Evolutionary conservation across 148 eudicot species (phyloP).

Genomic region (Vaccinium darrowii): DNA sequence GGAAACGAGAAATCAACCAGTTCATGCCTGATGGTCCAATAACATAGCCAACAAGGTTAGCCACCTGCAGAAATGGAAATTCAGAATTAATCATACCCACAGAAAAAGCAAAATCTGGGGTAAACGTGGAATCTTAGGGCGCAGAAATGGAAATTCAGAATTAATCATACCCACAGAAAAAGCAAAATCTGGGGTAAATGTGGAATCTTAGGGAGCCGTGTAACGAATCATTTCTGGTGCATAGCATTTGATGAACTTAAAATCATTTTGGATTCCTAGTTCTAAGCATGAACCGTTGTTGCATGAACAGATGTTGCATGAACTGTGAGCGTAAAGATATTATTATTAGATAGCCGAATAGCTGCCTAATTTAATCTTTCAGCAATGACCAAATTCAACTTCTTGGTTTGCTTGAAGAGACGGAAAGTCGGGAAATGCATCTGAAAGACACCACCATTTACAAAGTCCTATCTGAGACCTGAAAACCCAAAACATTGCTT

Average conservation of each 20-base stretch:
- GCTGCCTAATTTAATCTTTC: neutral
- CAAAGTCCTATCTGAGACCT: too few relatives aligned
- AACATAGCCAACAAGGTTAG: conserved; percentile 94
- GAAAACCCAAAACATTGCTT: neutral
- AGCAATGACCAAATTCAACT: neutral
- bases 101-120: neutral
- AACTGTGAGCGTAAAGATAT: neutral
- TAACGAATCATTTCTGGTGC: neutral
- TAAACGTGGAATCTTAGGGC: neutral
- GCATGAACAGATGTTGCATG: neutral
- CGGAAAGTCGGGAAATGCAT: neutral
- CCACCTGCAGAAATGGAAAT: conserved; percentile 52
- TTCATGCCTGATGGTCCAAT: conserved; percentile 92
- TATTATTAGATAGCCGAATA: neutral
- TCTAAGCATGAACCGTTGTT: neutral
- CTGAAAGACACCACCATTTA: neutral
- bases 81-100: neutral
- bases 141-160: conserved; percentile 24
- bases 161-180: neutral
- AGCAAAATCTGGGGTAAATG: neutral
- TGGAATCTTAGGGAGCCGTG: neutral
- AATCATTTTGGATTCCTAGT: neutral
- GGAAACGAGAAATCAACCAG: conserved; percentile 73
- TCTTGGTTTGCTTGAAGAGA: neutral
- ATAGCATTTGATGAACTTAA: neutral